Percentiles rank a stretch among this genome's conserved stretches.
Conservation (phyloP, 2,329 filamentous ascomycete species). For the Fusarium bulbicola region DNA sequence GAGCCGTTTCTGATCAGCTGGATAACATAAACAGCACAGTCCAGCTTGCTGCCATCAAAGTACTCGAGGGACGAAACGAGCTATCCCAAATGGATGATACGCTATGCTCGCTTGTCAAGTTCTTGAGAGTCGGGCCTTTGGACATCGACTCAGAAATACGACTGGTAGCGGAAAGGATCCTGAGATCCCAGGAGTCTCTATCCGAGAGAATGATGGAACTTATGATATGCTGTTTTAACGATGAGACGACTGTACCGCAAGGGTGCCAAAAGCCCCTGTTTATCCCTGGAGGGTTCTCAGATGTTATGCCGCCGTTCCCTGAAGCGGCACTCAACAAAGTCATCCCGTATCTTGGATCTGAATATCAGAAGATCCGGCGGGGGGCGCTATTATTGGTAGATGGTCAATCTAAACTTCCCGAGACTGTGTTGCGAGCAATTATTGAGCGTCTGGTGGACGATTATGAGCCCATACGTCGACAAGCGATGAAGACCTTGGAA, state of each 20-base stretch:
- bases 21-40: background rate
- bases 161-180: background rate
- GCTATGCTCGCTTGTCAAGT: background rate
- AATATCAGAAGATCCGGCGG: background rate
- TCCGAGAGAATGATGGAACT: background rate
- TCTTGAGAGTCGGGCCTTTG: background rate
- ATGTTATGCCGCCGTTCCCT: background rate
- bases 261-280: background rate
- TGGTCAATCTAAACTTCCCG: background rate
- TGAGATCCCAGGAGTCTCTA: background rate
- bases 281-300: background rate
- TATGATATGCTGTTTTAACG: background rate
- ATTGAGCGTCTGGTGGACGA: background rate
- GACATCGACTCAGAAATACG: background rate
- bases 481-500: background rate
- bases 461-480: background rate
- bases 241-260: background rate
- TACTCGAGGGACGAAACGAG: background rate
- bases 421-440: background rate
- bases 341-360: background rate
- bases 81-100: background rate
- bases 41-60: background rate
- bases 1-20: background rate
- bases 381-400: background rate
- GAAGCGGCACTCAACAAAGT: background rate